A percentile compares a stretch with the other conserved stretches of the same genome.
phyloP scores from a whole-genome alignment of 208 protist species.

The Naegleria fowleri region DNA sequence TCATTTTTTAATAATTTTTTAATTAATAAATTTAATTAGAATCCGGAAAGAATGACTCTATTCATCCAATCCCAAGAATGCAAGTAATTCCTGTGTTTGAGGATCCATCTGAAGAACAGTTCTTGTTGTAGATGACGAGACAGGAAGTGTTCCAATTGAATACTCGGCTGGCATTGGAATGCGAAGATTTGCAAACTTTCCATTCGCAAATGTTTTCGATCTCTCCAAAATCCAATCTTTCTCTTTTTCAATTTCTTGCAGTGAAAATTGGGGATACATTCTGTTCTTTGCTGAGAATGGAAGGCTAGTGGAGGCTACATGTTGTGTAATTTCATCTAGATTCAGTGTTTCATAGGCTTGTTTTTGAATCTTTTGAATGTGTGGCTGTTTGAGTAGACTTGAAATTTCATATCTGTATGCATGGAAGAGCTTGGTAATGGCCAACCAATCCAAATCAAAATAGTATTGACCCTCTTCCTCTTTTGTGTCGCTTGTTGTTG shows the following conservation, averaged over 20 bases:
- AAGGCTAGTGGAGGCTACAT: neutral
- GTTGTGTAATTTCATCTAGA: neutral
- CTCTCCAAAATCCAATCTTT: neutral
- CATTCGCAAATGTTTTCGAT: neutral
- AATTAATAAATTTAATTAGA: no score
- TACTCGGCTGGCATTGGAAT: neutral
- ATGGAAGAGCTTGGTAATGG: neutral
- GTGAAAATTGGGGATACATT: neutral
- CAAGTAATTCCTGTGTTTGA: neutral
- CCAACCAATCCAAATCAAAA: conserved; percentile 8
- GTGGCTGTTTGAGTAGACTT: neutral
- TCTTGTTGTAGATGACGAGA: neutral
- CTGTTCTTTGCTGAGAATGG: neutral
- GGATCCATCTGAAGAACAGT: neutral
- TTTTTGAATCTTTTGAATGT: neutral
- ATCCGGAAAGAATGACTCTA: no score
- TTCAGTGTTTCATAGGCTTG: neutral
- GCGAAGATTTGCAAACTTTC: neutral
- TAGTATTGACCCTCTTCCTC: neutral
- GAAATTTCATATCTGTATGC: neutral
- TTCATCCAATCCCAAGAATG: neutral
- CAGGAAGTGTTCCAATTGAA: neutral
- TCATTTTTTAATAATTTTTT: no score
- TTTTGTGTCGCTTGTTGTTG: neutral
- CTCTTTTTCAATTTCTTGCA: neutral